Evolutionary conservation across 2,329 filamentous ascomycete genomes (phyloP).

Genomic region (Colletotrichum coccodes): DNA sequence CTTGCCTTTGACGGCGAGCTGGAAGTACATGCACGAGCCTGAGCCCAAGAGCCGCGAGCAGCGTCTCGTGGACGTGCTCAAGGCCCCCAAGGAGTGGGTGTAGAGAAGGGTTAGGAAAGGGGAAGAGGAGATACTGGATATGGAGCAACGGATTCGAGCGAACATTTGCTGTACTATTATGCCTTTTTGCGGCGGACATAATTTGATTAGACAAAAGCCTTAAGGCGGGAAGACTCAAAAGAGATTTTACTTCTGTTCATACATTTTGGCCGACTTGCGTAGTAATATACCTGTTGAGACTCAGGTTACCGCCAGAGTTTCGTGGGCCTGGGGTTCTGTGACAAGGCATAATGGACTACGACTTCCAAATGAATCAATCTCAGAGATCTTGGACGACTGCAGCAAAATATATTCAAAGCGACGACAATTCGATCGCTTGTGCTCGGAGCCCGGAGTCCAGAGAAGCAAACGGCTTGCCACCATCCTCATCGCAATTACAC

Average conservation of each 20-base stretch:
- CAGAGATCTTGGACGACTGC: no score
- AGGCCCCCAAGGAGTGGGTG: constrained; percentile 74
- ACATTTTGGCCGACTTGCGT: not conserved
- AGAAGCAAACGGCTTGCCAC: not conserved
- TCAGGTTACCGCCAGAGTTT: not conserved
- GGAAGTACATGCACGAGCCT: constrained; percentile 95
- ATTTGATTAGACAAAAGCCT: constrained; percentile 33
- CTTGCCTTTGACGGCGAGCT: constrained; percentile 89
- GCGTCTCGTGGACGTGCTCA: constrained; percentile 78
- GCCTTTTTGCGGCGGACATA: constrained; percentile 26
- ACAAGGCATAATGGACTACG: not conserved
- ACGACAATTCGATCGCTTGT: no score
- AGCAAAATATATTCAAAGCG: not conserved
- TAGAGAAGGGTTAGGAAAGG: constrained; percentile 42
- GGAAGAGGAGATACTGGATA: constrained; percentile 11
- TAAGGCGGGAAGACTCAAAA: constrained; percentile 28
- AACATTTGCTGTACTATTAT: constrained; percentile 24
- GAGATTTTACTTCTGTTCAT: constrained; percentile 18
- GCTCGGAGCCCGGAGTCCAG: not conserved
- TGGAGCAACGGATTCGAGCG: constrained; percentile 13
- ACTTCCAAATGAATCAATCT: no score
- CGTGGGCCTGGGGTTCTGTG: no score
- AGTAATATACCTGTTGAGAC: not conserved
- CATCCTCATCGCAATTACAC: not conserved
- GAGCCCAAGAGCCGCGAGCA: constrained; percentile 81